Evolutionary conservation across 139 green algal genomes (phyloP).

Genomic region (Auxenochlorella protothecoides): DNA sequence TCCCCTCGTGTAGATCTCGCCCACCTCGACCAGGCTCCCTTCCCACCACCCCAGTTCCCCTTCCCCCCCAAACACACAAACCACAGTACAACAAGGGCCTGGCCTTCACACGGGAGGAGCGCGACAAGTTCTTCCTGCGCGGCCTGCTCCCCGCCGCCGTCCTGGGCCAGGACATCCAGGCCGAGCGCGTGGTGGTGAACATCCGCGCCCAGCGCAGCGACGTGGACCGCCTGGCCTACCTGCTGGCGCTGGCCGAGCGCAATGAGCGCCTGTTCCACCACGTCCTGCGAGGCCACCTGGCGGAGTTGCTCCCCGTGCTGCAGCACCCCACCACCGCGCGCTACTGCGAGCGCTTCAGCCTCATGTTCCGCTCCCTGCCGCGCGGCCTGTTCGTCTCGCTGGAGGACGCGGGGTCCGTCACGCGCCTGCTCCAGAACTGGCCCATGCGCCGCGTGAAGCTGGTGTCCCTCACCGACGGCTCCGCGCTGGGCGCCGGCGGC

Average conservation of each 20-base stretch:
- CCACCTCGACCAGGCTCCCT: slow-evolving; percentile 3
- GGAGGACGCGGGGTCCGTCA: slow-evolving; percentile 55
- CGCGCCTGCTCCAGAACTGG: slow-evolving; percentile 84
- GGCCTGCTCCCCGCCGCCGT: slow-evolving; percentile 77
- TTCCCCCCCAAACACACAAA: slow-evolving; percentile 20
- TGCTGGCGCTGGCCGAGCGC: slow-evolving; percentile 57
- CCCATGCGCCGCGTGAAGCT: slow-evolving; percentile 71
- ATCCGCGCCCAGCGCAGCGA: slow-evolving; percentile 49
- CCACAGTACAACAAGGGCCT: slow-evolving; percentile 75
- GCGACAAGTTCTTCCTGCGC: slow-evolving; percentile 71
- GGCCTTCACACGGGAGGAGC: slow-evolving; percentile 69
- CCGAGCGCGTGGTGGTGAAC: slow-evolving; percentile 72
- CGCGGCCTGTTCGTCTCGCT: slow-evolving; percentile 73
- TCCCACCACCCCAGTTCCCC: neutral
- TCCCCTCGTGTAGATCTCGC: neutral
- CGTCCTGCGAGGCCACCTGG: slow-evolving; percentile 69
- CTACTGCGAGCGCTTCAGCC: slow-evolving; percentile 54
- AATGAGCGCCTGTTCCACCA: slow-evolving; percentile 85
- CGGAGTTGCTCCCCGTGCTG: slow-evolving; percentile 76
- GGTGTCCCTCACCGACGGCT: slow-evolving; percentile 73
- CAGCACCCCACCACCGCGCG: slow-evolving; percentile 48
- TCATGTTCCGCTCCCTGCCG: slow-evolving; percentile 60
- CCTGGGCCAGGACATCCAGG: slow-evolving; percentile 65
- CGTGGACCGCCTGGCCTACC: slow-evolving; percentile 69
- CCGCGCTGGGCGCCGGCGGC: slow-evolving; percentile 52